phyloP scores from a whole-genome alignment of 345 rosid species.

The Lagerstroemia speciosa region DNA sequence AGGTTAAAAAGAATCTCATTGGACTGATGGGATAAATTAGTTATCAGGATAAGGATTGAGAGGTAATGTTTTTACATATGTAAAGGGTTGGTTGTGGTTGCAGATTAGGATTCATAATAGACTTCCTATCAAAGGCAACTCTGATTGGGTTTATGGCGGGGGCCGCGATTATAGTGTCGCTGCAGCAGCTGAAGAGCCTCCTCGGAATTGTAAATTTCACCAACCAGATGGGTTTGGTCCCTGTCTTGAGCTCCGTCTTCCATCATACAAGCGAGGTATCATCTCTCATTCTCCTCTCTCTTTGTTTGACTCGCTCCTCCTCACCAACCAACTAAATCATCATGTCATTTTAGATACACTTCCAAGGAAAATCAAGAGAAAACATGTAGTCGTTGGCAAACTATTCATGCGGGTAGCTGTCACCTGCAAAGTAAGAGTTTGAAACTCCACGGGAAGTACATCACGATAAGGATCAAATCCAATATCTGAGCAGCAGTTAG shows the following conservation, averaged over 20 bases:
- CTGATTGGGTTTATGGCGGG: conserved; percentile 96
- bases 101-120: conserved; percentile 90
- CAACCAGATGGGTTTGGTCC: conserved; percentile 63
- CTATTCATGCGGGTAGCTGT: too few species aligned
- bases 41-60: background rate
- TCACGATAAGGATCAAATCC: too few species aligned
- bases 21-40: background rate
- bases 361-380: too few species aligned
- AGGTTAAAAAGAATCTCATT: background rate
- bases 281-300: too few species aligned
- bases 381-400: too few species aligned
- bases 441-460: too few species aligned
- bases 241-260: conserved; percentile 78
- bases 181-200: conserved; percentile 81
- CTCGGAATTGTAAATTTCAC: conserved; percentile 96
- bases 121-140: conserved; percentile 83
- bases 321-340: too few species aligned
- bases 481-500: too few species aligned
- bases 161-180: conserved; percentile 87
- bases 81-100: background rate
- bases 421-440: too few species aligned
- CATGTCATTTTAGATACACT: too few species aligned
- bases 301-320: too few species aligned
- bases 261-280: conserved; percentile 62
- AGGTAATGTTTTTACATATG: background rate